Base-by-base conservation (phyloP, 2,329 filamentous ascomycete genomes). In the Diatrype stigma region DNA sequence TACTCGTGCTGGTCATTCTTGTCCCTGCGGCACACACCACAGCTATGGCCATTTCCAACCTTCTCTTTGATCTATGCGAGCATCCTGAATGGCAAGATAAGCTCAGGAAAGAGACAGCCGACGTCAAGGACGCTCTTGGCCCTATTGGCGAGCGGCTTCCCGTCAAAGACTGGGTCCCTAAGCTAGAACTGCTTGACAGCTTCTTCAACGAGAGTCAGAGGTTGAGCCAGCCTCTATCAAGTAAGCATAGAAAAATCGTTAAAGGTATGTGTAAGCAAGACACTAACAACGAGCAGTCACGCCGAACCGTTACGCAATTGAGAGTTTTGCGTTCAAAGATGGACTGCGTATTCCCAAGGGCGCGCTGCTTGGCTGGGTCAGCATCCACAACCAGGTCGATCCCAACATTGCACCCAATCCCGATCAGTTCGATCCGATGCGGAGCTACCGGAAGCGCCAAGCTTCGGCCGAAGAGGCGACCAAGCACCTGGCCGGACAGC, bases 191-290 rank as follows among this genome's bases (percentile, higher is more conserved):
- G 23, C 23, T 51, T 3, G 50, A 51, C 50, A 48, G 45, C 21
- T 51, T 51, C 38, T 45, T 51, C 21, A 40, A 44, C 12, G 50
- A 51, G 23, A 48, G 50, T 38, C 46, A 48, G 23, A 32, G 50
- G 30, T 16, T 51, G 8, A 47, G 42, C 38, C 50, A 38, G 6
- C 46, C 46, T 11, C 42, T 48, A 19, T 32, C 42, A 21, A 32
- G 50, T 51, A 45, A 48, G 50, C 26, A 30, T 30, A 10, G 10
- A 30, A 30, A 30, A 10, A 30, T 30, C n/a, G n/a, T n/a, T n/a
- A n/a, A n/a, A n/a, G n/a, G n/a, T n/a, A n/a, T n/a, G n/a, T n/a
- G n/a, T n/a, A 38, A 37, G 34, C n/a, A n/a, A 12, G 34, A 5
- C 34, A 37, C 34, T n/a, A 12, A 14, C n/a, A 37, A 37, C 19